Conservation (phyloP, 192 early-diverging fungal genomes). For the Coemansia reversa region DNA sequence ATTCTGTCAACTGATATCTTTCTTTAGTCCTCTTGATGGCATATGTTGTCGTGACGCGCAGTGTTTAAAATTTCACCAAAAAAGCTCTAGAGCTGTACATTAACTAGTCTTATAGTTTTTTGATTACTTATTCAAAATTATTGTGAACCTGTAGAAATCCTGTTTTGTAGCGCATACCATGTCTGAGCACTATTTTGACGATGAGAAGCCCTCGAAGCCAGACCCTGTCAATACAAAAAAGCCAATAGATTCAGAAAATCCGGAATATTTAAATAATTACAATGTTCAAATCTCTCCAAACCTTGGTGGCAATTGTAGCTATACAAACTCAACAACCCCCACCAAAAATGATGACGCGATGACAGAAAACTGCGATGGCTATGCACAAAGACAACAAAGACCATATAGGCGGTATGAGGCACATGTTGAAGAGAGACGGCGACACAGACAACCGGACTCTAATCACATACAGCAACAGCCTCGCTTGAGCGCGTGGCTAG, state of each 20-base stretch:
- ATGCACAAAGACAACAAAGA: conserved; percentile 10
- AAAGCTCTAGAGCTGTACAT: not conserved
- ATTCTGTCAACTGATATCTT: not conserved
- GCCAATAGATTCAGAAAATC: not conserved
- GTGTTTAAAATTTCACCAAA: not conserved
- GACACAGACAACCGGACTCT: conserved; percentile 3
- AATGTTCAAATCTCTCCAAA: not conserved
- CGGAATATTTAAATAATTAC: not conserved
- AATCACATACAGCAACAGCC: conserved; percentile 1
- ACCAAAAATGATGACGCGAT: conserved; percentile 11
- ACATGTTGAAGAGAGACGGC: conserved; percentile 11
- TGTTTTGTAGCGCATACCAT: not conserved
- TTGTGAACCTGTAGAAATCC: not conserved
- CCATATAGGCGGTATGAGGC: conserved; percentile 7
- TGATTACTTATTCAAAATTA: not conserved
- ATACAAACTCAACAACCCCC: not conserved
- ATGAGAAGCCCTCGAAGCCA: not conserved
- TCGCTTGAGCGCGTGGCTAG: not conserved
- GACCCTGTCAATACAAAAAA: not conserved
- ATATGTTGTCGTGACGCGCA: not conserved
- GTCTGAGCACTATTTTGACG: not conserved
- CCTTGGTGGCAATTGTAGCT: not conserved
- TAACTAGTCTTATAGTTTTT: not conserved
- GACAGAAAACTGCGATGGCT: conserved; percentile 4
- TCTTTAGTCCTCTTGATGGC: not conserved